Conservation (phyloP, 345 rosid genomes). For the Fremontodendron californicum region DNA sequence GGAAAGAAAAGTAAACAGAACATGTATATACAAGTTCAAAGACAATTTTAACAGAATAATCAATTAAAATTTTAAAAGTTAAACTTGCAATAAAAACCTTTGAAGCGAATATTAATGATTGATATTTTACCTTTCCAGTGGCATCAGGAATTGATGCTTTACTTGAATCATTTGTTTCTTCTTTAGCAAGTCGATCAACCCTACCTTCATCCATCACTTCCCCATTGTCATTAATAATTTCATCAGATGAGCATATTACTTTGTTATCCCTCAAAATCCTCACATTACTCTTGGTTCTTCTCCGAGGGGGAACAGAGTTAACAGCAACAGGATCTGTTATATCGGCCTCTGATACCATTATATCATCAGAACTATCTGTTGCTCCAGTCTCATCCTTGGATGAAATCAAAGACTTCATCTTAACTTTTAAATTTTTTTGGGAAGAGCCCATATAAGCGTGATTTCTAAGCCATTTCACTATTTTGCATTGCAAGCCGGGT, state of each 20-base stretch:
- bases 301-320: slow-evolving; percentile 58
- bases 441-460: slow-evolving; percentile 57
- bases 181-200: slow-evolving; percentile 29
- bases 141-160: slow-evolving; percentile 23
- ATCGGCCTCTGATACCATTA: slow-evolving; percentile 42
- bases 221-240: slow-evolving; percentile 39
- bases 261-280: slow-evolving; percentile 37
- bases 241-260: slow-evolving; percentile 39
- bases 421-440: slow-evolving; percentile 39
- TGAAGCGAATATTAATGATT: background rate
- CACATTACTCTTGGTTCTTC: slow-evolving; percentile 56
- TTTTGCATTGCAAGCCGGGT: slow-evolving; percentile 58
- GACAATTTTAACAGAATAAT: background rate
- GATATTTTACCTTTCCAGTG: slow-evolving; percentile 35
- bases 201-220: slow-evolving; percentile 33
- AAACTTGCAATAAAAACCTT: background rate
- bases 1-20: background rate
- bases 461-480: slow-evolving; percentile 69
- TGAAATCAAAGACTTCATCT: slow-evolving; percentile 39
- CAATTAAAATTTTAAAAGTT: background rate
- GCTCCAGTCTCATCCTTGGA: slow-evolving; percentile 39
- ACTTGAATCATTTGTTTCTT: slow-evolving; percentile 36
- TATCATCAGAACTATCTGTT: slow-evolving; percentile 42
- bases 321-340: slow-evolving; percentile 56
- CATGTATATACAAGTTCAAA: background rate